These are phyloP conservation scores for Andrographis paniculata DNA, from an alignment of 305 asterid species.

Conservation along the genomic window DNA sequence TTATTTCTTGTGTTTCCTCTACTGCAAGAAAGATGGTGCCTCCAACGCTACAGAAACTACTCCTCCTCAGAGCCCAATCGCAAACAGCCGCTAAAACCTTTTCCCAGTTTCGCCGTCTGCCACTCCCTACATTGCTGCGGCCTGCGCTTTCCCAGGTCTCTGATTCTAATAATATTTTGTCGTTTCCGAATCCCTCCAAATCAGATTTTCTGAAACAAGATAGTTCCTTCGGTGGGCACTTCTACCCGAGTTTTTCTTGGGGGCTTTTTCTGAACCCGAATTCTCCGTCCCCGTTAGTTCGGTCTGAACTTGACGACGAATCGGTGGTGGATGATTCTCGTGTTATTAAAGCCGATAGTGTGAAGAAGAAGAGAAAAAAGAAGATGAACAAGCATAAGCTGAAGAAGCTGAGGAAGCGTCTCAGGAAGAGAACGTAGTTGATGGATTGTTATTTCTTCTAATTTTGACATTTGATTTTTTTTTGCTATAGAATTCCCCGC, in stretches of 20 bases:
- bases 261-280: slow-evolving; percentile 41
- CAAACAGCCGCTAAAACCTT: slow-evolving; percentile 29
- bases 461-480: slow-evolving; percentile 5
- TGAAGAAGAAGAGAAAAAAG: slow-evolving; percentile 84
- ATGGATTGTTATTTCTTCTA: slow-evolving; percentile 14
- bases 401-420: slow-evolving; percentile 63
- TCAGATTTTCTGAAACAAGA: slow-evolving; percentile 14
- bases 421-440: slow-evolving; percentile 53
- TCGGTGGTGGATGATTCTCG: slow-evolving; percentile 28
- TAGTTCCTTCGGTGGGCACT: slow-evolving; percentile 4
- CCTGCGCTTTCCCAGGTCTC: slow-evolving; percentile 7
- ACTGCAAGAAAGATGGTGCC: slow-evolving; percentile 30
- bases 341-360: slow-evolving; percentile 59
- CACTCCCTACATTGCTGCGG: slow-evolving; percentile 22
- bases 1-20: not conserved
- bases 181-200: slow-evolving; percentile 14
- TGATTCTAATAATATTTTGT: slow-evolving; percentile 16
- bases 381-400: slow-evolving; percentile 88
- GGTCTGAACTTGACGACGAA: slow-evolving; percentile 23
- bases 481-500: slow-evolving; percentile 7
- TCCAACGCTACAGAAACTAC: slow-evolving; percentile 37
- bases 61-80: slow-evolving; percentile 38
- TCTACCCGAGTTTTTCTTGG: slow-evolving; percentile 46
- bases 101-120: slow-evolving; percentile 23
- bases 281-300: slow-evolving; percentile 21